A percentile compares a stretch with the other conserved stretches of the same genome.
These are phyloP conservation scores for Solanum paucissectum DNA, from an alignment of 257 asterid genomes.

Conservation along the genomic window DNA sequence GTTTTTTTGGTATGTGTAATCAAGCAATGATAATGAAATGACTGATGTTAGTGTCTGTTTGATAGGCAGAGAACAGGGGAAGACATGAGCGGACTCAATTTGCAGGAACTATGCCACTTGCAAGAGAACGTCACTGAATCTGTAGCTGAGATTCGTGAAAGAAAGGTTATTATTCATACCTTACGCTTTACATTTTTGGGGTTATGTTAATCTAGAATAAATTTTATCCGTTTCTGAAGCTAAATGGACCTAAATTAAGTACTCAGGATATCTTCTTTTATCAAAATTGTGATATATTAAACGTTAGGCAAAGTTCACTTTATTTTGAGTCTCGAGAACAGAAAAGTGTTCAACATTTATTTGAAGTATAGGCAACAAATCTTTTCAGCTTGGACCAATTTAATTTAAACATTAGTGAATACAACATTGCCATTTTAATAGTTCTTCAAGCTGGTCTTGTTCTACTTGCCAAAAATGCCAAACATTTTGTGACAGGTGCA, in stretches of 20 bases:
- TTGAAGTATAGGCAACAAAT: background rate
- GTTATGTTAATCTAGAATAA: background rate
- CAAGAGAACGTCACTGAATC: conserved; percentile 15
- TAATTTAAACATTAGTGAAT: background rate
- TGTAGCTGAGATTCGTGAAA: conserved; percentile 16
- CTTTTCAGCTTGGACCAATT: background rate
- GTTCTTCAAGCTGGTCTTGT: background rate
- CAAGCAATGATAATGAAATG: background rate
- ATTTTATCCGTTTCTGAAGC: background rate
- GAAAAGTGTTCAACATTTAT: background rate
- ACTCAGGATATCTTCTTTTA: background rate
- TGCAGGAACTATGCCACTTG: conserved; percentile 15
- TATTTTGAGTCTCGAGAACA: background rate
- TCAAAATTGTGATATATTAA: background rate
- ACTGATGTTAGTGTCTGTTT: background rate
- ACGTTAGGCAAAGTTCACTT: background rate
- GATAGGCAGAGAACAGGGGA: conserved; percentile 29
- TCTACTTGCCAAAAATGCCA: background rate
- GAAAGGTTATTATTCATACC: conserved; percentile 8
- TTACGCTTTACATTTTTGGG: background rate
- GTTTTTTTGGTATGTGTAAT: background rate
- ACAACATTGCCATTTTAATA: background rate
- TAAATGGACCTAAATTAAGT: background rate
- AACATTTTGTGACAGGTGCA: background rate
- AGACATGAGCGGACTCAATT: conserved; percentile 24